Evolutionary conservation across 164 flowering plant species (phyloP), one percentile per base, ranked within the genome.

Genomic region (Tetrastigma voinierianum): DNA sequence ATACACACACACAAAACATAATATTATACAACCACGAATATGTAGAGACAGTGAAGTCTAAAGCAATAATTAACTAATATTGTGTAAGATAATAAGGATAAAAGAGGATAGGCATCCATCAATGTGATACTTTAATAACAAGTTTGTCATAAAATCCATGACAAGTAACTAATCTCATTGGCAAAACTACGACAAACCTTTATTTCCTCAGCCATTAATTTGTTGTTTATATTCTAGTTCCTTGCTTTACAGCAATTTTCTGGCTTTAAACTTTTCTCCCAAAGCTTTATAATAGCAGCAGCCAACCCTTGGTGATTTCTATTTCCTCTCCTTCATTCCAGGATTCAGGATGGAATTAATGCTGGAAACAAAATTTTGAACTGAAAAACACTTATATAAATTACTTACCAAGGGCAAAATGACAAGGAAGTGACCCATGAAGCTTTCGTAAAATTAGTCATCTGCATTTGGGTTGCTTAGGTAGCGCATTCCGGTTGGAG

Each of bases 221-320:
- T 87, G 83, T 96, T 96, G 74, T 96, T 96, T 10, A 98, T 96
- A 68, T 96, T 96, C 80, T 93, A 97, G 63, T 91, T 68, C 99
- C 99, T 59, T 90, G 85, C 75, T 96, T 96, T 48, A 96, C 89
- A 74, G 99, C 99, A 80, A 96, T 88, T 75, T 92, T 96, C 51
- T 67, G 78, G n/a, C n/a, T n/a, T n/a, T n/a, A n/a, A n/a, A n/a
- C 96, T 96, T 83, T 83, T 90, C 77, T 93, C 97, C 99, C 99
- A 96, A 51, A 96, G 86, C 77, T 88, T 88, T 61, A 91, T 68
- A 58, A 96, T 90, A 48, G 99, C 90, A 72, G 81, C 78, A 47
- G 99, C 98, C 81, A 96, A 74, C 3, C 98, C 99, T 62, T 96
- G 99, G 81, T 93, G 99, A 65, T 90, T 75, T 79, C 99, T 83